Conservation (phyloP, 768 basidiomycete genomes). For the Suillus lakei region DNA sequence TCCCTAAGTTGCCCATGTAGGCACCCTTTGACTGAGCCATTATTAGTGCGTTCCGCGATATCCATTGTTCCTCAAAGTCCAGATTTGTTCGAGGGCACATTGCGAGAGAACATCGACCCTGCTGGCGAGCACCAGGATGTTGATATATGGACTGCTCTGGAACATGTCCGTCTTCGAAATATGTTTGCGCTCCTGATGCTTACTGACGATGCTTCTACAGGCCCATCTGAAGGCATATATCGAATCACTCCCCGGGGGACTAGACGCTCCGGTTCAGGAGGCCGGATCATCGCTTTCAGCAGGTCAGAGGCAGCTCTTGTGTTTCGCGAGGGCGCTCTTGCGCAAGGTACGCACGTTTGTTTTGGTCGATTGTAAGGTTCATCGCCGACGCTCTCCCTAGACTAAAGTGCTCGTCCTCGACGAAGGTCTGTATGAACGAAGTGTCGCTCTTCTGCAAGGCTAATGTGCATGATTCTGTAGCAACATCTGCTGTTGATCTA, state of each 20-base stretch:
- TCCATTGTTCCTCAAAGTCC: slow-evolving; percentile 88
- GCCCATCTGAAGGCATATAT: slow-evolving; percentile 73
- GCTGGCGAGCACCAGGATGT: slow-evolving; percentile 72
- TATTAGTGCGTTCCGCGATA: slow-evolving; percentile 68
- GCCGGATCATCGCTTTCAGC: slow-evolving; percentile 82
- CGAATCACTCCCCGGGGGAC: slow-evolving; percentile 62
- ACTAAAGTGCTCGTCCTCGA: slow-evolving; percentile 92
- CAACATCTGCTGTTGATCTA: slow-evolving; percentile 88
- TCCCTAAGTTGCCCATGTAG: background rate
- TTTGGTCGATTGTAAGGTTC: background rate
- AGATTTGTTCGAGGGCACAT: slow-evolving; percentile 71
- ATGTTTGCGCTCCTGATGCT: background rate
- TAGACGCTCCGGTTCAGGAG: slow-evolving; percentile 78
- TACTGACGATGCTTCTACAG: slow-evolving; percentile 34
- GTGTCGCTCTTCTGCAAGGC: background rate
- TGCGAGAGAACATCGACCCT: slow-evolving; percentile 91
- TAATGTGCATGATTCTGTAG: slow-evolving; percentile 38
- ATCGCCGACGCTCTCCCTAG: slow-evolving; percentile 33
- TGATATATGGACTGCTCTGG: slow-evolving; percentile 87
- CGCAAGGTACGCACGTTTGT: slow-evolving; percentile 54
- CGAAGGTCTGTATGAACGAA: slow-evolving; percentile 59
- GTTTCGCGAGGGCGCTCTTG: slow-evolving; percentile 85
- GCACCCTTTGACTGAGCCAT: background rate
- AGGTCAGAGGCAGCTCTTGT: slow-evolving; percentile 88
- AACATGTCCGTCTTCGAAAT: slow-evolving; percentile 48